Evolutionary conservation across 768 basidiomycete genomes (phyloP).

Genomic region (Xerocomellus dryophilus): DNA sequence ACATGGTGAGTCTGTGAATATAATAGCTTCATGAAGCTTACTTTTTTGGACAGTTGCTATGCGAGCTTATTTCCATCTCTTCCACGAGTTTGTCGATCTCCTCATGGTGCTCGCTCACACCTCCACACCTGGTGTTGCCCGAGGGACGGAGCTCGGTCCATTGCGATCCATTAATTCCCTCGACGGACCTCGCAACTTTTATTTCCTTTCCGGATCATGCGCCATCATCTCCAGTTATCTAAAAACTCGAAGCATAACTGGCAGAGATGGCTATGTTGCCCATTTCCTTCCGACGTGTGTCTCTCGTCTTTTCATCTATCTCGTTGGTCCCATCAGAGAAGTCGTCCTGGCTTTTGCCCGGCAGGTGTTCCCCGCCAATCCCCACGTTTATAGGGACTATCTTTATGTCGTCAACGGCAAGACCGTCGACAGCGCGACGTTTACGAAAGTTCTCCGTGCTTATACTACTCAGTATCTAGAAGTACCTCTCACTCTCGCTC

Average conservation of each 20-base stretch:
- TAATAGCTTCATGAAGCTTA: too few species aligned
- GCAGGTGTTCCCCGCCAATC: too few species aligned
- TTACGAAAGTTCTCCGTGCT: neutral
- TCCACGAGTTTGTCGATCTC: neutral
- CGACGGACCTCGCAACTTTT: neutral
- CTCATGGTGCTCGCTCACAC: neutral
- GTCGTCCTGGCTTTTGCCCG: neutral
- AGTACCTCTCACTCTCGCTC: neutral
- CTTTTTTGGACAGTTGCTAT: too few species aligned
- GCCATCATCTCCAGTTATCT: neutral
- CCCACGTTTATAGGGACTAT: too few species aligned
- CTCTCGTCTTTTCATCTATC: neutral
- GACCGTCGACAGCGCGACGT: neutral
- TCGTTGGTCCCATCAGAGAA: neutral
- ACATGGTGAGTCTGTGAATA: too few species aligned
- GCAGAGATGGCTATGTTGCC: neutral
- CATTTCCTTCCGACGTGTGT: neutral
- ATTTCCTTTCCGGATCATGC: neutral
- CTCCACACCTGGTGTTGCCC: neutral
- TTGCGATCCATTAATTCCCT: neutral
- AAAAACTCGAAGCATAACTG: neutral
- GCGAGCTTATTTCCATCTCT: neutral
- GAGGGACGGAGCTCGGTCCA: neutral
- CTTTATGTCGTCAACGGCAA: neutral
- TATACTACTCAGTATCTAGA: neutral